A percentile compares a stretch with the other conserved stretches of the same genome.
Evolutionary conservation across 108 stramenopile genomes (phyloP).

Genomic region (Mayamaea pseudoterrestris): DNA sequence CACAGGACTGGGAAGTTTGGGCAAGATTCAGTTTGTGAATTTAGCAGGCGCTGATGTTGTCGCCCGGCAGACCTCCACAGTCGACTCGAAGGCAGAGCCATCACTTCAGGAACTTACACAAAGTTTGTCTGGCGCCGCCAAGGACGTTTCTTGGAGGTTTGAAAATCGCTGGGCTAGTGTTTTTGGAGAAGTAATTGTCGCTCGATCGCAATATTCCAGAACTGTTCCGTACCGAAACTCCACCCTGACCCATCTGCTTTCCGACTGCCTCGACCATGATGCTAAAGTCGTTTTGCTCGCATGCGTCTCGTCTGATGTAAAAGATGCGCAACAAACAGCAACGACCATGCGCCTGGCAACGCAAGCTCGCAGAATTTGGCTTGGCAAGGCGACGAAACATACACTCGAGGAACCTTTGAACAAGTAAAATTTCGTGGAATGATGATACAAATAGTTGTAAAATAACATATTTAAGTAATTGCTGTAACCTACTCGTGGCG

Average conservation of each 20-base stretch:
- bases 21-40: constrained; percentile 76
- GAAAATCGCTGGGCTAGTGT: constrained; percentile 58
- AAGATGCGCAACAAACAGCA: constrained; percentile 45
- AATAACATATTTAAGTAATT: no score
- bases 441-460: no score
- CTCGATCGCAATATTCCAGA: constrained; percentile 57
- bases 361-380: constrained; percentile 31
- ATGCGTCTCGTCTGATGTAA: constrained; percentile 53
- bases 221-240: constrained; percentile 76
- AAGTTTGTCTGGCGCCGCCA: no score
- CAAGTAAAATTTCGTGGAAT: no score
- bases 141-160: constrained; percentile 33
- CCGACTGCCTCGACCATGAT: constrained; percentile 71
- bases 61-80: constrained; percentile 5
- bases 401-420: background rate
- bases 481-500: no score
- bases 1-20: constrained; percentile 52
- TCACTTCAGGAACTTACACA: background rate
- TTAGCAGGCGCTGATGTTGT: constrained; percentile 48
- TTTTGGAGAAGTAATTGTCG: constrained; percentile 52
- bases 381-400: constrained; percentile 79
- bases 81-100: background rate
- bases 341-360: constrained; percentile 42
- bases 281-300: constrained; percentile 65
- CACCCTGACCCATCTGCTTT: constrained; percentile 70